Percentiles rank a stretch among this genome's conserved stretches.
phyloP scores from a whole-genome alignment of 768 basidiomycete species.

The Xerocomellus intermedius region DNA sequence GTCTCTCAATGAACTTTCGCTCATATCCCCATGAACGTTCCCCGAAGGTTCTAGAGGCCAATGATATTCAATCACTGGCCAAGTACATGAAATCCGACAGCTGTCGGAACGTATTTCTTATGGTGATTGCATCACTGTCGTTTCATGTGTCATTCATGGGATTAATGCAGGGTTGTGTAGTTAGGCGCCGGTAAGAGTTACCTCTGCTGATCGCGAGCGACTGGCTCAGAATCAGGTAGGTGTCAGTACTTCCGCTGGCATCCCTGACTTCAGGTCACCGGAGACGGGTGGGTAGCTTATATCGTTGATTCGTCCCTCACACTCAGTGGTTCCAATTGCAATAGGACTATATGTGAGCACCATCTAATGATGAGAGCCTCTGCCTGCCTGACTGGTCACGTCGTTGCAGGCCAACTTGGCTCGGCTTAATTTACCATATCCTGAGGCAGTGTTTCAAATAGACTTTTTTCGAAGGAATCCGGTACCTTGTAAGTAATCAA shows the following conservation, averaged over 20 bases:
- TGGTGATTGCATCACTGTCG: conserved; percentile 45
- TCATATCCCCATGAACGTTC: conserved; percentile 1
- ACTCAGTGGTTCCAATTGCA: neutral
- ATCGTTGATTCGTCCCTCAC: neutral
- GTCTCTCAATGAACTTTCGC: conserved; percentile 14
- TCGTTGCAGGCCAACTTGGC: conserved; percentile 66
- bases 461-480: conserved; percentile 80
- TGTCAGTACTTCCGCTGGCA: conserved; percentile 77
- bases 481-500: conserved; percentile 59
- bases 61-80: conserved; percentile 48
- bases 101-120: conserved; percentile 69
- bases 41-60: conserved; percentile 29
- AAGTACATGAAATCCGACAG: conserved; percentile 66
- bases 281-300: conserved; percentile 60
- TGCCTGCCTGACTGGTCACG: neutral
- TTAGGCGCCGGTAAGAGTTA: conserved; percentile 60
- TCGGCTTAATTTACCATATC: conserved; percentile 78
- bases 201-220: neutral
- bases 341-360: conserved; percentile 31
- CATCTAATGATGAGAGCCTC: neutral
- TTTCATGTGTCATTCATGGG: neutral
- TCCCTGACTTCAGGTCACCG: conserved; percentile 88
- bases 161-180: conserved; percentile 33
- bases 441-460: conserved; percentile 95
- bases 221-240: conserved; percentile 38